A percentile compares a stretch with the other conserved stretches of the same genome.
These are phyloP conservation scores for Diaporthe batatas DNA, from an alignment of 2,329 filamentous ascomycete genomes.

Conservation along the genomic window DNA sequence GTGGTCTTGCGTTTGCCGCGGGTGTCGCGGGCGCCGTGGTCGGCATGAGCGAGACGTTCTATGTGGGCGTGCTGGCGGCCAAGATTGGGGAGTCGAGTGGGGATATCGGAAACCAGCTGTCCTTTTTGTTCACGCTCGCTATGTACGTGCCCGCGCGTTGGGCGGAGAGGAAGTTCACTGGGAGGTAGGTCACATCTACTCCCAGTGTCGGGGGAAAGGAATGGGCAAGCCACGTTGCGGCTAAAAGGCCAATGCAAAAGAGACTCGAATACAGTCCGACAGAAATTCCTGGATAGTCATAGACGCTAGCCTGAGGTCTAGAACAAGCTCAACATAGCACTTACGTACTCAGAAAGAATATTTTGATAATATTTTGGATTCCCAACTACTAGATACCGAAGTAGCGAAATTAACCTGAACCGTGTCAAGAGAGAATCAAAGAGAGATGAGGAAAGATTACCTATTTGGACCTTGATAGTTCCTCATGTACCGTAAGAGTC, in stretches of 20 bases:
- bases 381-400: too few relatives aligned
- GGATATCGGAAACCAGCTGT: conserved; percentile 66
- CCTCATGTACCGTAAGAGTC: not conserved
- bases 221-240: too few relatives aligned
- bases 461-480: not conserved
- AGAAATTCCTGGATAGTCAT: not conserved
- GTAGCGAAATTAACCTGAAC: not conserved
- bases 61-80: conserved; percentile 59
- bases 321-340: not conserved
- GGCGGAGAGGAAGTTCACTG: conserved; percentile 61
- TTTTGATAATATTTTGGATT: not conserved
- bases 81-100: conserved; percentile 60
- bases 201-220: not conserved
- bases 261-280: not conserved
- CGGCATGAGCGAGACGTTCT: conserved; percentile 72
- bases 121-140: conserved; percentile 62
- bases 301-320: not conserved
- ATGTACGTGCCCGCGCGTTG: conserved; percentile 62
- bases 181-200: conserved; percentile 49
- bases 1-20: conserved; percentile 57
- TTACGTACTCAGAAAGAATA: not conserved
- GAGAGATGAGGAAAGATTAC: not conserved
- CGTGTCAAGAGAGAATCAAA: not conserved
- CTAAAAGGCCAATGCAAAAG: not conserved
- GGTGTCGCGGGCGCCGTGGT: conserved; percentile 64